Evolutionary conservation across 805 yeast genomes (phyloP).

Genomic region (Lipomyces chichibuensis): DNA sequence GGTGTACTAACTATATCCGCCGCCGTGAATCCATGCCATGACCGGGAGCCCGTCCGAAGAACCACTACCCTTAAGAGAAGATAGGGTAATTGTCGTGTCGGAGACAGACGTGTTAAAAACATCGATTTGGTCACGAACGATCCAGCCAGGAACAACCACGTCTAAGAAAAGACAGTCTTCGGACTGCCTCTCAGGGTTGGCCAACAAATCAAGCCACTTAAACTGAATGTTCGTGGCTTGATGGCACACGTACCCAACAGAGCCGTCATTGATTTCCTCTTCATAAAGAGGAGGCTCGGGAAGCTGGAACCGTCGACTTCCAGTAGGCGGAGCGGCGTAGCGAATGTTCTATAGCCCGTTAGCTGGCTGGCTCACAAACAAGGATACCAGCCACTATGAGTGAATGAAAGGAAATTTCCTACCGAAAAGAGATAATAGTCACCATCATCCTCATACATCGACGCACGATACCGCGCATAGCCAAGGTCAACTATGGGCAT

Average conservation of each 20-base stretch:
- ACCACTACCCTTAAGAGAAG: not conserved
- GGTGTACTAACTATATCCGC: slow-evolving; percentile 26
- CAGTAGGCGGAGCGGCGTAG: slow-evolving; percentile 35
- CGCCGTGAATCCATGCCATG: slow-evolving; percentile 36
- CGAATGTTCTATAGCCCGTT: slow-evolving; percentile 25
- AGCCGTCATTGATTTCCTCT: slow-evolving; percentile 27
- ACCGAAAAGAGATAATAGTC: slow-evolving; percentile 18
- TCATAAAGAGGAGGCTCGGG: slow-evolving; percentile 28
- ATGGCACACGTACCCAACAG: slow-evolving; percentile 25
- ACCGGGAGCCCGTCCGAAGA: slow-evolving; percentile 16
- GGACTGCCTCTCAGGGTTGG: slow-evolving; percentile 6
- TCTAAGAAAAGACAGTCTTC: slow-evolving; percentile 36
- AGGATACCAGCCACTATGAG: not conserved
- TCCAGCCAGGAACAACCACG: slow-evolving; percentile 30
- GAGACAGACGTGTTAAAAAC: not conserved
- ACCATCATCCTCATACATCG: slow-evolving; percentile 14
- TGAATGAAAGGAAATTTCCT: not conserved
- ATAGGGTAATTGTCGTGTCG: not conserved
- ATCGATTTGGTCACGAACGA: slow-evolving; percentile 2
- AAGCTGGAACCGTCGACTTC: slow-evolving; percentile 24
- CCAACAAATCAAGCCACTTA: slow-evolving; percentile 14
- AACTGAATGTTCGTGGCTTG: slow-evolving; percentile 26
- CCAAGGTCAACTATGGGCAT: slow-evolving; percentile 30
- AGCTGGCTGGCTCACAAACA: not conserved
- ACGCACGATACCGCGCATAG: slow-evolving; percentile 32